Conservation (phyloP, 345 rosid genomes). For the Eutrema japonicum region DNA sequence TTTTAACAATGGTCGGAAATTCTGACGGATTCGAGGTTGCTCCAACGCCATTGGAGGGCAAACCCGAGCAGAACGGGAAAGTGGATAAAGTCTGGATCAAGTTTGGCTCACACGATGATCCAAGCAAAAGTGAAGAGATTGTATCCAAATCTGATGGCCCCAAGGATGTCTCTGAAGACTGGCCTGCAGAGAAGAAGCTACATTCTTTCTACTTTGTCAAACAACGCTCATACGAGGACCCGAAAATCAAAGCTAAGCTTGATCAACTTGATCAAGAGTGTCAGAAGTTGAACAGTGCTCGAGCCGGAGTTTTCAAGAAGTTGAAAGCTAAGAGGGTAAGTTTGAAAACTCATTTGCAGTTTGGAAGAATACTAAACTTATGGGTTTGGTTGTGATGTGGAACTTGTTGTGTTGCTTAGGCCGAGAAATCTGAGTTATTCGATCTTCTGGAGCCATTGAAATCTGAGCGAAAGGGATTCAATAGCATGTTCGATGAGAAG, state of each 20-base stretch:
- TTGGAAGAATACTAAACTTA: too few species aligned
- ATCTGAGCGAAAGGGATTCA: conserved; percentile 54
- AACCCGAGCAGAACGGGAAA: conserved; percentile 43
- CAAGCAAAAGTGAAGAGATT: conserved; percentile 36
- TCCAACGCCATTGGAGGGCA: conserved; percentile 49
- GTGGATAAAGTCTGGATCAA: conserved; percentile 45
- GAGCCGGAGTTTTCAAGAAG: conserved; percentile 50
- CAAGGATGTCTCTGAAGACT: conserved; percentile 62
- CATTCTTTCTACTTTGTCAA: conserved; percentile 60
- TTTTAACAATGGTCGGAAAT: conserved; percentile 50
- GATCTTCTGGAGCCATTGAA: conserved; percentile 44
- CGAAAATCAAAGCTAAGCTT: conserved; percentile 57
- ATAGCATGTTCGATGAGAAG: conserved; percentile 54
- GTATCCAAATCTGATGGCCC: conserved; percentile 48
- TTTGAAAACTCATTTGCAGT: neutral
- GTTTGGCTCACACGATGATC: conserved; percentile 60
- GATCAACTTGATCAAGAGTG: conserved; percentile 67
- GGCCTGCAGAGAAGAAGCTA: conserved; percentile 69
- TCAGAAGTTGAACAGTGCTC: conserved; percentile 48
- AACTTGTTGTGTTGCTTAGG: conserved; percentile 22
- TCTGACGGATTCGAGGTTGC: conserved; percentile 61
- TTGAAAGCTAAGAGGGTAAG: conserved; percentile 65
- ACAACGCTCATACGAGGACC: conserved; percentile 61
- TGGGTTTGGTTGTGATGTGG: neutral
- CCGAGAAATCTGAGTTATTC: conserved; percentile 52